Percentiles rank a stretch among this genome's conserved stretches.
Evolutionary conservation across 2,329 filamentous ascomycete genomes (phyloP).

Genomic region (Fusarium luffae): DNA sequence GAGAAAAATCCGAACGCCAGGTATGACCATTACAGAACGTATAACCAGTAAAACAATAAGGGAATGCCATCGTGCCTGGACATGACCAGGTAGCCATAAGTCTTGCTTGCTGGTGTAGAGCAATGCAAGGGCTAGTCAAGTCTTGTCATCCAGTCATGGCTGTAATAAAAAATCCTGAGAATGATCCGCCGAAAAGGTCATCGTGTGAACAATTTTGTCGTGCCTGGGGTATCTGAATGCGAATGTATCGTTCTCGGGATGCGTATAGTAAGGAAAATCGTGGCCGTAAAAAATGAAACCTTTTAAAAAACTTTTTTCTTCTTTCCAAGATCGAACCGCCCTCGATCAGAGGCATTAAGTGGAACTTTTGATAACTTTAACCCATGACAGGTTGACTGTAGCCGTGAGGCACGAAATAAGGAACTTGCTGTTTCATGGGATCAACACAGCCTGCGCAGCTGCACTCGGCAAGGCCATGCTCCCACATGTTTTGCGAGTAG

Average conservation of each 20-base stretch:
- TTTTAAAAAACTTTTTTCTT: slow-evolving; percentile 44
- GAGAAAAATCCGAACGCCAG: slow-evolving; percentile 46
- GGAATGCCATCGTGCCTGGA: slow-evolving; percentile 21
- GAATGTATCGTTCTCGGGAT: slow-evolving; percentile 50
- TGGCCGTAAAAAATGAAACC: slow-evolving; percentile 48
- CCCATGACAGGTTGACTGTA: slow-evolving; percentile 68
- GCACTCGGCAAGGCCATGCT: slow-evolving; percentile 62
- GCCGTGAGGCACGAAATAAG: slow-evolving; percentile 61
- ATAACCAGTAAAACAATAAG: slow-evolving; percentile 43
- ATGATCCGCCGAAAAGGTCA: slow-evolving; percentile 46
- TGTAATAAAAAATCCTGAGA: slow-evolving; percentile 39
- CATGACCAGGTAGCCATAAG: not conserved
- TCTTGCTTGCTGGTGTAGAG: not conserved
- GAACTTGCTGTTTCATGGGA: slow-evolving; percentile 58
- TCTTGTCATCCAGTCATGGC: slow-evolving; percentile 31
- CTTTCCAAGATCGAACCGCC: slow-evolving; percentile 39
- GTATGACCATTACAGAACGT: slow-evolving; percentile 51
- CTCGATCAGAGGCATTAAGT: slow-evolving; percentile 38
- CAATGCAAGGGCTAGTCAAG: not conserved
- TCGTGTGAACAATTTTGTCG: slow-evolving; percentile 51
- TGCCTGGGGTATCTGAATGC: slow-evolving; percentile 56
- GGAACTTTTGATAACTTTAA: slow-evolving; percentile 46
- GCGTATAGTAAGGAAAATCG: slow-evolving; percentile 49
- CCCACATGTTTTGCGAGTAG: slow-evolving; percentile 62
- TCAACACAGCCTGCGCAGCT: slow-evolving; percentile 60